Evolutionary conservation across 2,329 filamentous ascomycete genomes (phyloP), one percentile per base, ranked within the genome.

Genomic region (Fusarium duplospermum): DNA sequence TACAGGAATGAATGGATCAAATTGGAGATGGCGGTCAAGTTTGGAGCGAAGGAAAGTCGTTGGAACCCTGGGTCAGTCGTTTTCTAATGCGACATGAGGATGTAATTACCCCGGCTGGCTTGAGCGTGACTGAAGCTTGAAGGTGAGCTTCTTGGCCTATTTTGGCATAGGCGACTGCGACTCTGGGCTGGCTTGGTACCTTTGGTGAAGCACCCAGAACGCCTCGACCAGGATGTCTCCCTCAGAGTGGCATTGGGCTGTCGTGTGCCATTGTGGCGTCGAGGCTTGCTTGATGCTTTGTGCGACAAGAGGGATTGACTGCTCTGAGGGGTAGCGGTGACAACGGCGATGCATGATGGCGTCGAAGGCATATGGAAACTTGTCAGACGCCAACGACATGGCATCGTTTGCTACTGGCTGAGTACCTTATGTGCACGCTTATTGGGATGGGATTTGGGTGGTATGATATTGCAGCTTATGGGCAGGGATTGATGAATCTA

Each of bases 321-420:
- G 29, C 20, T 71, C 58, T 47, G 35, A 62, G 54, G 73, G 50
- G 59, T 10, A 69, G 52, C 61, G 52, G 22, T 42, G 47, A 66
- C 27, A 74, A 72, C 71, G 64, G 58, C 18, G 45, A 74, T 74
- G 69, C 71, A 72, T 72, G 47, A 64, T 70, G 72, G 71, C 71
- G 63, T 66, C 31, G 71, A 73, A 74, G 47, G 56, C 18, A 24
- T 60, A 56, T 69, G 36, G 64, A 60, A 69, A 38, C 13, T 60
- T 60, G 38, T 58, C 54, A 59, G 57, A 60, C 22, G 52, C 35
- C 35, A 60, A 35, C 47, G 27, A 52, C 47, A 52, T 31, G 47
- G 47, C 11, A 52, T 52, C 31, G 47, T 24, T 29, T 33, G 27
- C 27, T 45, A 33, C n/a, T 33, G 58, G 27, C 1, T 18, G 29